phyloP scores from a whole-genome alignment of 2,329 filamentous ascomycete genomes.

The Cytospora mali region DNA sequence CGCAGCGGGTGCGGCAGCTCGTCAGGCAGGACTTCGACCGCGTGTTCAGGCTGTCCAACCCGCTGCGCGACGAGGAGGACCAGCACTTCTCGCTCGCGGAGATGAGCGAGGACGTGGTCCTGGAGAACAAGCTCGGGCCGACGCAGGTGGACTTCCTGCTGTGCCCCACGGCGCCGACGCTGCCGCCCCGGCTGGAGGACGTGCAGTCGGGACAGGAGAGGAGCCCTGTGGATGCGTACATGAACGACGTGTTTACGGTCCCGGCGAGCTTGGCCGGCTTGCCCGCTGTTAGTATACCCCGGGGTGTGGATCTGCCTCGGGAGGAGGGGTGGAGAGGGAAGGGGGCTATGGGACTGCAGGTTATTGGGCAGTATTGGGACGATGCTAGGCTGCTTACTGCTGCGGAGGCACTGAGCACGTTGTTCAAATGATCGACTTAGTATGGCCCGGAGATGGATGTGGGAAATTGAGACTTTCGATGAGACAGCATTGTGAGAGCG shows the following conservation, averaged over 20 bases:
- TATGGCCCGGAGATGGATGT: background rate
- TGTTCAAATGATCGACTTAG: background rate
- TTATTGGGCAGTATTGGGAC: constrained; percentile 82
- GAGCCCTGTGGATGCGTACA: constrained; percentile 73
- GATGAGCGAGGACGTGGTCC: constrained; percentile 54
- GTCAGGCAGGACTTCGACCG: constrained; percentile 86
- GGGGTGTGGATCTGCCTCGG: constrained; percentile 42
- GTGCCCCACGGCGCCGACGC: constrained; percentile 78
- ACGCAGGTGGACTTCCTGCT: constrained; percentile 81
- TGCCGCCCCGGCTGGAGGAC: constrained; percentile 51
- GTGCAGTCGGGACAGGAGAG: constrained; percentile 45
- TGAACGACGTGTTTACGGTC: constrained; percentile 95
- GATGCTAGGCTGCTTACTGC: constrained; percentile 65
- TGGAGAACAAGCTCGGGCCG: constrained; percentile 60
- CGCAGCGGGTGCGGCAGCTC: constrained; percentile 81
- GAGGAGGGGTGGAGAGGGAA: constrained; percentile 38
- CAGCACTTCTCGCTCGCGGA: constrained; percentile 61
- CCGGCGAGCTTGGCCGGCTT: constrained; percentile 90
- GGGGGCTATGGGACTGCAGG: constrained; percentile 62
- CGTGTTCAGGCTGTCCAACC: constrained; percentile 72
- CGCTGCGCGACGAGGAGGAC: constrained; percentile 54
- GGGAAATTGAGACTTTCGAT: background rate
- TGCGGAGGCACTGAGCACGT: constrained; percentile 48
- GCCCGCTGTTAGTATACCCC: constrained; percentile 83
- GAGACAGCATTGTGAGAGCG: background rate